phyloP scores from a whole-genome alignment of 23 red algal genomes.

The Gracilaria caudata region DNA sequence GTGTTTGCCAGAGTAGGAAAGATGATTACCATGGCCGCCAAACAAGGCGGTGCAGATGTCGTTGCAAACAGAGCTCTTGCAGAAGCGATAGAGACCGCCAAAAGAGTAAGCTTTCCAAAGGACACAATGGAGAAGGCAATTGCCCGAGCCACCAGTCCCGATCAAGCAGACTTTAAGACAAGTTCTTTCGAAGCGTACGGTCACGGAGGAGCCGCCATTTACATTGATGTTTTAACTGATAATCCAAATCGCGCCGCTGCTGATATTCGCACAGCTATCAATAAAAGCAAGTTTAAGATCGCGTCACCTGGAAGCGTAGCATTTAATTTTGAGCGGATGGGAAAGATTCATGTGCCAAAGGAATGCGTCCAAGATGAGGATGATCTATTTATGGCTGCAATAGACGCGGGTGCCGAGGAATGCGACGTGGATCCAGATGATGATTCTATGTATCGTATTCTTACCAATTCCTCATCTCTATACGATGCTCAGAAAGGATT shows the following conservation, averaged over 20 bases:
- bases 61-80: constrained; percentile 73
- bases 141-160: constrained; percentile 57
- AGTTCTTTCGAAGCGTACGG: constrained; percentile 88
- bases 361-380: constrained; percentile 44
- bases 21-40: constrained; percentile 79
- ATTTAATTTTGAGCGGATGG: constrained; percentile 88
- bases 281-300: constrained; percentile 79
- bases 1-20: constrained; percentile 87
- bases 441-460: constrained; percentile 33
- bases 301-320: constrained; percentile 82
- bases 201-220: constrained; percentile 77
- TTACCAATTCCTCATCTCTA: constrained; percentile 34
- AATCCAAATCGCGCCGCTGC: constrained; percentile 80
- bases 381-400: constrained; percentile 66
- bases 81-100: constrained; percentile 74
- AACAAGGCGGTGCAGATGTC: constrained; percentile 64
- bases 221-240: constrained; percentile 84
- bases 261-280: constrained; percentile 79
- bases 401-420: constrained; percentile 77
- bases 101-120: constrained; percentile 72
- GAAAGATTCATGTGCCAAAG: constrained; percentile 54
- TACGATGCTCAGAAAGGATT: constrained; percentile 14
- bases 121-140: constrained; percentile 88
- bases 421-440: constrained; percentile 67
- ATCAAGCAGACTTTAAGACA: constrained; percentile 89